Evolutionary conservation across 305 asterid species (phyloP).

Genomic region (Lippia alba): DNA sequence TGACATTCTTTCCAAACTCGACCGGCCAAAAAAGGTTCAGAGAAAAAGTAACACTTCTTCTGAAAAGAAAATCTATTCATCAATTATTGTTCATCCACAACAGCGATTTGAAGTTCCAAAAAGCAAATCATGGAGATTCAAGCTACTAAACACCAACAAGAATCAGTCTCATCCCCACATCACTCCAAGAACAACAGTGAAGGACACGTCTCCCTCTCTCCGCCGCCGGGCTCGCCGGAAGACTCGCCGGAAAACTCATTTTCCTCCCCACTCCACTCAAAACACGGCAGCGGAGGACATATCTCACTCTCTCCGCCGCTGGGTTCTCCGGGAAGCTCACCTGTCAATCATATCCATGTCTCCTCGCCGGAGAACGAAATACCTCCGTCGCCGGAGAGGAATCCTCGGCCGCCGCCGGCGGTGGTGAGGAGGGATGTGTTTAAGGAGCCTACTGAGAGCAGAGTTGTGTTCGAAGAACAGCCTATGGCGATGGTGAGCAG

Average conservation of each 20-base stretch:
- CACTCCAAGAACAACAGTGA: constrained; percentile 33
- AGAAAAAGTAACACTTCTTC: not conserved
- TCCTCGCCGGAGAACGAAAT: constrained; percentile 50
- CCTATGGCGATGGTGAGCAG: constrained; percentile 39
- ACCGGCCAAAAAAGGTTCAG: not conserved
- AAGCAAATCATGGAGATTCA: constrained; percentile 34
- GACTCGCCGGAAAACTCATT: constrained; percentile 36
- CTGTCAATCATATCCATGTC: constrained; percentile 43
- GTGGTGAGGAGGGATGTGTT: constrained; percentile 48
- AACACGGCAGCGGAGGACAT: constrained; percentile 41
- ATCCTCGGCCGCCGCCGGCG: constrained; percentile 36
- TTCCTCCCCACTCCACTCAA: constrained; percentile 41
- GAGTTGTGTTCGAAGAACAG: constrained; percentile 41
- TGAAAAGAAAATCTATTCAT: constrained; percentile 5
- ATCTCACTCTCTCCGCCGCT: constrained; percentile 45
- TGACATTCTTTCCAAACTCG: not conserved
- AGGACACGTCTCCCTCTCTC: constrained; percentile 45
- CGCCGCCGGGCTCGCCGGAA: constrained; percentile 40
- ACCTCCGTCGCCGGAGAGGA: constrained; percentile 31
- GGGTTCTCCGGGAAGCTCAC: constrained; percentile 39
- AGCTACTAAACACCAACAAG: constrained; percentile 14
- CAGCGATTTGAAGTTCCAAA: not conserved
- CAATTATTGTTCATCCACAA: not conserved
- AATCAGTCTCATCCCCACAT: constrained; percentile 36
- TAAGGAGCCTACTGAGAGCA: constrained; percentile 46